Conservation (phyloP, 495 filamentous ascomycete species). For the Hapsidospora chrysogenum region DNA sequence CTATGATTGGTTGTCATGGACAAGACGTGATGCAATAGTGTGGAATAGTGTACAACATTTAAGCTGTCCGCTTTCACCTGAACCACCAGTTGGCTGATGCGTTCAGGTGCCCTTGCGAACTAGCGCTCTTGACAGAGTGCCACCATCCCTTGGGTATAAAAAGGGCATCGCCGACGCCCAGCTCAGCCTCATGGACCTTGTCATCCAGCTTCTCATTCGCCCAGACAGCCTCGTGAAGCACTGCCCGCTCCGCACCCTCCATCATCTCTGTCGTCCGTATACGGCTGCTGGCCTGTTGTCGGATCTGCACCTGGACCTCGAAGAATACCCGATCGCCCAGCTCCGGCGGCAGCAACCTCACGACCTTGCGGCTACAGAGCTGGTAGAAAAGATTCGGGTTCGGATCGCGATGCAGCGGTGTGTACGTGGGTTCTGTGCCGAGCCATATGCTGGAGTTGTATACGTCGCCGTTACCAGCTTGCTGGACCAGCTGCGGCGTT, state of each 20-base stretch:
- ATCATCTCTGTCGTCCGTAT: slow-evolving; percentile 89
- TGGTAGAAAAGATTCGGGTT: slow-evolving; percentile 92
- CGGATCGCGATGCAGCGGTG: slow-evolving; percentile 79
- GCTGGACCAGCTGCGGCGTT: slow-evolving; percentile 41
- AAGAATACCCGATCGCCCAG: slow-evolving; percentile 45
- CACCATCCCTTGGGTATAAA: slow-evolving; percentile 93
- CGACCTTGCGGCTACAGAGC: slow-evolving; percentile 51
- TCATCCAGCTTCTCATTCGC: slow-evolving; percentile 12
- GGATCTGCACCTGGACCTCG: slow-evolving; percentile 30
- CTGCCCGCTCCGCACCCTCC: slow-evolving; percentile 50
- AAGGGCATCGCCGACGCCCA: slow-evolving; percentile 53
- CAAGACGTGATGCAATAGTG: too few species aligned
- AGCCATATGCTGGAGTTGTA: slow-evolving; percentile 84
- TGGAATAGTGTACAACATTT: too few species aligned
- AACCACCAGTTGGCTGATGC: slow-evolving; percentile 89
- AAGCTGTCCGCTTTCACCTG: too few species aligned
- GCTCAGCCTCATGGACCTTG: slow-evolving; percentile 25
- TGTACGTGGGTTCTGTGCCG: slow-evolving; percentile 69
- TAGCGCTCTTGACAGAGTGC: slow-evolving; percentile 72
- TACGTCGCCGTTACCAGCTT: slow-evolving; percentile 52
- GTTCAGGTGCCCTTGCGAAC: slow-evolving; percentile 14
- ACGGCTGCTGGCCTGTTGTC: slow-evolving; percentile 27
- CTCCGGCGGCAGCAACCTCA: slow-evolving; percentile 50
- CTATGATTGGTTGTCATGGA: too few species aligned
- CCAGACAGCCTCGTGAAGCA: slow-evolving; percentile 60